Conservation (phyloP, 202 grass and related monocot genomes). For the Musa balbisiana region DNA sequence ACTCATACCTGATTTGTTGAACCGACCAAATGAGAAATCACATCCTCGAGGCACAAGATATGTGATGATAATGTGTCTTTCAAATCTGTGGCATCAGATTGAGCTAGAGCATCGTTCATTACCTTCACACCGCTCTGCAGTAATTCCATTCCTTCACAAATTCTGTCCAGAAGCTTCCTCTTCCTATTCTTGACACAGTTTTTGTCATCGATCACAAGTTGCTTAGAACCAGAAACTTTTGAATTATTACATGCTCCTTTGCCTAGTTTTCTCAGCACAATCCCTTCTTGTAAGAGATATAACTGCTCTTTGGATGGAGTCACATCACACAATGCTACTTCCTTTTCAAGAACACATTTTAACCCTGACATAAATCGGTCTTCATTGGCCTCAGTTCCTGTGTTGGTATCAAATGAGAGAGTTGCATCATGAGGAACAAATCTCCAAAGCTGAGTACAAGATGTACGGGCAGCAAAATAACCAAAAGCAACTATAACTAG, state of each 20-base stretch:
- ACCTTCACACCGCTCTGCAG: slow-evolving; percentile 70
- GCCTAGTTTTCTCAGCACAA: slow-evolving; percentile 38
- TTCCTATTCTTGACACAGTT: slow-evolving; percentile 39
- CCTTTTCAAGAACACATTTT: slow-evolving; percentile 74
- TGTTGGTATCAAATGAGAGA: slow-evolving; percentile 60
- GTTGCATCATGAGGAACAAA: slow-evolving; percentile 67
- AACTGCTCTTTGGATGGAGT: slow-evolving; percentile 41
- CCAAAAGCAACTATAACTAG: slow-evolving; percentile 61
- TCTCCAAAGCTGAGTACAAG: slow-evolving; percentile 75
- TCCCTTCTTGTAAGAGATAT: slow-evolving; percentile 49
- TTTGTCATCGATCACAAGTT: slow-evolving; percentile 16
- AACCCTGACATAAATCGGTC: slow-evolving; percentile 73
- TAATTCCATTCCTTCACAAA: slow-evolving; percentile 56
- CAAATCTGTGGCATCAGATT: slow-evolving; percentile 38
- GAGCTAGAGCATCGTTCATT: slow-evolving; percentile 38
- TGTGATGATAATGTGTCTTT: slow-evolving; percentile 44
- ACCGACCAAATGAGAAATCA: slow-evolving; percentile 44
- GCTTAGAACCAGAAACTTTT: slow-evolving; percentile 14
- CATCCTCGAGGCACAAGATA: slow-evolving; percentile 45
- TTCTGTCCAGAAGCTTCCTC: slow-evolving; percentile 58
- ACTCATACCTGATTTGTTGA: slow-evolving; percentile 28
- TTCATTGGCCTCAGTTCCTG: slow-evolving; percentile 44
- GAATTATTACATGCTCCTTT: slow-evolving; percentile 18
- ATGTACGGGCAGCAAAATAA: slow-evolving; percentile 72
- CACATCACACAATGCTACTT: slow-evolving; percentile 32